These are phyloP conservation scores for Fistulina hepatica DNA, from an alignment of 1,284 basidiomycete species.

Conservation along the genomic window DNA sequence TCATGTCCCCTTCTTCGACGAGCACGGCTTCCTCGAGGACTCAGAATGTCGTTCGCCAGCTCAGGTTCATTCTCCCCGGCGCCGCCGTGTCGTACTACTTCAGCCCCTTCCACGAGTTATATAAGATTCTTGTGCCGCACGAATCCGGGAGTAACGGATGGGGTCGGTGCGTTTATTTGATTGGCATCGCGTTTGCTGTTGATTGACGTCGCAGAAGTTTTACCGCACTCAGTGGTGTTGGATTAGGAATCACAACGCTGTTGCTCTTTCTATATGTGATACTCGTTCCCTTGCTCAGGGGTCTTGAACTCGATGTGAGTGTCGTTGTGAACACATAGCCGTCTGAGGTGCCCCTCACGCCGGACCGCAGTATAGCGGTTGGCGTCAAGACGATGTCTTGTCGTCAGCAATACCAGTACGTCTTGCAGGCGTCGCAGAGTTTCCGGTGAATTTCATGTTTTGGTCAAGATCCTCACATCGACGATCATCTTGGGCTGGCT, in stretches of 20 bases:
- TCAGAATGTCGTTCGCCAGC: constrained; percentile 50
- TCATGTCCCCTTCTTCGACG: no score
- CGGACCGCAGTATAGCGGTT: constrained; percentile 46
- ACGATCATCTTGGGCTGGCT: constrained; percentile 64
- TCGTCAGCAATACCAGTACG: constrained; percentile 46
- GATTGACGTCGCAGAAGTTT: constrained; percentile 27
- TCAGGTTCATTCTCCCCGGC: constrained; percentile 65
- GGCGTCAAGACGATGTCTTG: constrained; percentile 49
- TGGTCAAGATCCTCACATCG: constrained; percentile 39
- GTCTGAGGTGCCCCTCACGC: constrained; percentile 1
- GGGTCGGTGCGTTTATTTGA: constrained; percentile 35
- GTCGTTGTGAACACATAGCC: neutral
- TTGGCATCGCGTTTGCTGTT: constrained; percentile 6
- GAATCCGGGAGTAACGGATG: constrained; percentile 32
- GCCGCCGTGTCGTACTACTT: constrained; percentile 49
- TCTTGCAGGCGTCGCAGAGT: constrained; percentile 1
- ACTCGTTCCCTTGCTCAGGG: constrained; percentile 49
- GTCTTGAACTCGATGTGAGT: constrained; percentile 57
- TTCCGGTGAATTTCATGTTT: neutral
- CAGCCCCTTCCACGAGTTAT: constrained; percentile 40
- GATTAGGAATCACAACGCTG: constrained; percentile 46
- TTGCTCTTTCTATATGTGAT: constrained; percentile 63
- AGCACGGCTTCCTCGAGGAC: no score
- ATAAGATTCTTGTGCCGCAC: constrained; percentile 27
- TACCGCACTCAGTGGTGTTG: constrained; percentile 37